These are phyloP conservation scores for Debaryomyces nepalensis DNA, from an alignment of 1,139 yeast genomes.

Conservation along the genomic window DNA sequence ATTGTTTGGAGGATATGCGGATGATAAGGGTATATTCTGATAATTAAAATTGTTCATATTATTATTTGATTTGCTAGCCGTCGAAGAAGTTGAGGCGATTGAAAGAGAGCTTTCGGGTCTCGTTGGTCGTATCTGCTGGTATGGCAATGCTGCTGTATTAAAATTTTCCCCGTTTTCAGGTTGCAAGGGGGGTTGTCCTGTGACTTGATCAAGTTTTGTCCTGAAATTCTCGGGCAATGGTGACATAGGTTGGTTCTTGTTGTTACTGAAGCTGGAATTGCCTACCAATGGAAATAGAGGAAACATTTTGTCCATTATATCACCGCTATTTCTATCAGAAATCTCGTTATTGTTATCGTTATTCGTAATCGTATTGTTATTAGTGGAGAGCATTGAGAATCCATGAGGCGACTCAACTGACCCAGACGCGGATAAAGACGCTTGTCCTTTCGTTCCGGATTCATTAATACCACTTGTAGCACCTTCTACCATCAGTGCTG, in stretches of 20 bases:
- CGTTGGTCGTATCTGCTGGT: slow-evolving; percentile 37
- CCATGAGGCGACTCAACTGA: not conserved
- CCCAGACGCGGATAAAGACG: not conserved
- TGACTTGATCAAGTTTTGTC: slow-evolving; percentile 7
- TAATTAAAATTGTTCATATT: slow-evolving; percentile 21
- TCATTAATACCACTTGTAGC: slow-evolving; percentile 3
- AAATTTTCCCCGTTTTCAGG: not conserved
- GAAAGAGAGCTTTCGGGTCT: slow-evolving; percentile 52
- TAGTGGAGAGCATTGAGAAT: slow-evolving; percentile 5
- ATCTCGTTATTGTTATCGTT: slow-evolving; percentile 6
- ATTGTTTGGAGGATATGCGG: slow-evolving; percentile 36
- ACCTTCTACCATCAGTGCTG: slow-evolving; percentile 9
- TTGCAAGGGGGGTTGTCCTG: not conserved
- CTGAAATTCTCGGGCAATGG: slow-evolving; percentile 11
- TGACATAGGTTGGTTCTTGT: slow-evolving; percentile 39
- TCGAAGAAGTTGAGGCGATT: slow-evolving; percentile 45
- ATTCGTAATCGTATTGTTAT: slow-evolving; percentile 1
- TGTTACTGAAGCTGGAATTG: slow-evolving; percentile 44
- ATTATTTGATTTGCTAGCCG: slow-evolving; percentile 22
- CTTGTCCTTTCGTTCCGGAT: not conserved
- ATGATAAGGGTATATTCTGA: slow-evolving; percentile 31
- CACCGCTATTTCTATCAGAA: slow-evolving; percentile 16
- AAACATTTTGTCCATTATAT: slow-evolving; percentile 39
- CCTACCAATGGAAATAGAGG: slow-evolving; percentile 61
- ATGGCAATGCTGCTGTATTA: slow-evolving; percentile 18